A percentile compares a stretch with the other conserved stretches of the same genome.
Evolutionary conservation across 805 yeast species (phyloP).

Genomic region (Wickerhamomyces strasburgensis): DNA sequence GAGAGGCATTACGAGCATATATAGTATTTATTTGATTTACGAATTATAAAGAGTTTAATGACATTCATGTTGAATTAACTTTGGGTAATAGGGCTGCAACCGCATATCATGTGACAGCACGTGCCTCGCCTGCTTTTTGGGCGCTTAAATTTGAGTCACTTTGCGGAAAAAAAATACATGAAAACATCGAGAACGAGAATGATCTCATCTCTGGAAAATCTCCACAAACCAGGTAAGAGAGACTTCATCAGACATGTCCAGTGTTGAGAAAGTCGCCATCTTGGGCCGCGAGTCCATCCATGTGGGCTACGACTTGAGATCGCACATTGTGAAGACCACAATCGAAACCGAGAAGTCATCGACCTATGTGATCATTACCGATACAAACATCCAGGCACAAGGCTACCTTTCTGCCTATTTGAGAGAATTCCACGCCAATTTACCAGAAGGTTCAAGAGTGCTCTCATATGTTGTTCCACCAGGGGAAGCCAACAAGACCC

Average conservation of each 20-base stretch:
- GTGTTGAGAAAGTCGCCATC: conserved; percentile 54
- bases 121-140: no score
- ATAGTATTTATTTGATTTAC: not conserved
- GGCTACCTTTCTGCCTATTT: conserved; percentile 50
- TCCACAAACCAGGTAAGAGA: no score
- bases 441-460: conserved; percentile 57
- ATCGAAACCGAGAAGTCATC: conserved; percentile 66
- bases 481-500: conserved; percentile 85
- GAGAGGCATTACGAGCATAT: conserved; percentile 7
- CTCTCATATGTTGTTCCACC: conserved; percentile 77
- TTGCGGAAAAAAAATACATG: no score
- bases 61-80: no score
- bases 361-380: conserved; percentile 89
- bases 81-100: no score
- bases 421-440: conserved; percentile 35
- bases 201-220: no score
- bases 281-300: conserved; percentile 82
- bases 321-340: conserved; percentile 67
- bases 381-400: conserved; percentile 68
- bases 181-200: no score
- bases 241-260: no score
- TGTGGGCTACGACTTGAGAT: conserved; percentile 79
- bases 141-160: no score
- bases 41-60: no score
- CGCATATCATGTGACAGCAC: no score